Evolutionary conservation across 768 basidiomycete species (phyloP).

Genomic region (Mycena vulgaris): DNA sequence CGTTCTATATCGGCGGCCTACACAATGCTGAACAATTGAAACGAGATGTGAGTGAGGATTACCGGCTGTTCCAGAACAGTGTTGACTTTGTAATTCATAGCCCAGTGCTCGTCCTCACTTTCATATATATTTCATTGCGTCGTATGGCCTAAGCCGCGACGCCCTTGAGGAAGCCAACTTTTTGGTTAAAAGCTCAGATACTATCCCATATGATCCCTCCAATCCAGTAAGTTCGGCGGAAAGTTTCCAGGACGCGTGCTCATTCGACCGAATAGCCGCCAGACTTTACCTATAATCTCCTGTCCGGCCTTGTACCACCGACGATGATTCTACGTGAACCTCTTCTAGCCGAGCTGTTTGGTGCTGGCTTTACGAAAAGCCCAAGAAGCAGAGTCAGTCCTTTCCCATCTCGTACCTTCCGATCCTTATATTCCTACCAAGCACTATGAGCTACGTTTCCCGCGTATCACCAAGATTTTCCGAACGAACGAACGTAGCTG

Average conservation of each 20-base stretch:
- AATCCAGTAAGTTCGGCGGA: conserved; percentile 39
- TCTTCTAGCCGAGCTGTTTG: conserved; percentile 80
- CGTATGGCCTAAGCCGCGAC: conserved; percentile 80
- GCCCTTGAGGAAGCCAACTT: conserved; percentile 84
- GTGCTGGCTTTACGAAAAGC: conserved; percentile 89
- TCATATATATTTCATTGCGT: conserved; percentile 80
- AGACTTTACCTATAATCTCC: conserved; percentile 64
- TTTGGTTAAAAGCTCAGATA: conserved; percentile 65
- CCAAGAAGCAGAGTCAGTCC: conserved; percentile 54
- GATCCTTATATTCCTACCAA: neutral
- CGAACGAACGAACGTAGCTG: conserved; percentile 76
- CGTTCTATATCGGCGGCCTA: conserved; percentile 83
- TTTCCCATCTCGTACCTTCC: neutral
- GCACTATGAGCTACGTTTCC: conserved; percentile 90
- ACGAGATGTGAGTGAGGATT: conserved; percentile 52
- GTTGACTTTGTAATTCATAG: conserved; percentile 47
- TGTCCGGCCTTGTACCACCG: conserved; percentile 66
- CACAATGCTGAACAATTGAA: conserved; percentile 62
- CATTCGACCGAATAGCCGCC: conserved; percentile 36
- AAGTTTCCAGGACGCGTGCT: neutral
- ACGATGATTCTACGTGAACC: conserved; percentile 72
- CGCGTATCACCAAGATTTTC: conserved; percentile 81
- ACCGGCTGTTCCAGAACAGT: neutral
- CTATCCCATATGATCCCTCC: conserved; percentile 48
- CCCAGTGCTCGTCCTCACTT: conserved; percentile 69